Percentiles rank a stretch among this genome's conserved stretches.
Evolutionary conservation across 2,329 filamentous ascomycete species (phyloP).

Genomic region (Hypoxylon sp.): DNA sequence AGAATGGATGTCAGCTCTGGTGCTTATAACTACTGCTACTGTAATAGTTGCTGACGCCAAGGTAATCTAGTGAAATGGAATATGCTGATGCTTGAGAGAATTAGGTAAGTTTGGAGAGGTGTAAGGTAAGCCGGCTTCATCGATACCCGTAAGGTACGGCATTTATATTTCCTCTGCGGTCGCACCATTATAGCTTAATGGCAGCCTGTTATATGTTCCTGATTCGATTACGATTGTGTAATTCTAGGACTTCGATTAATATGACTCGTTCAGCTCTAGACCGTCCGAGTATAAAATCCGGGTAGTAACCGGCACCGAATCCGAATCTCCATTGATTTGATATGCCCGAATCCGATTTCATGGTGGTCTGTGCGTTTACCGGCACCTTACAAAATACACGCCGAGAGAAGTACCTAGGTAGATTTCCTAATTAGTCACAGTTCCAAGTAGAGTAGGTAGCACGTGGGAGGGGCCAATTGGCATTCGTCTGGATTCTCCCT

Average conservation of each 20-base stretch:
- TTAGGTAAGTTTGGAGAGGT: background rate
- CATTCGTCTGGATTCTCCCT: background rate
- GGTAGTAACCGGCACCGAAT: constrained; percentile 9
- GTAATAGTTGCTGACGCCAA: background rate
- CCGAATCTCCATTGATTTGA: constrained; percentile 7
- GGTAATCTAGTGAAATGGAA: background rate
- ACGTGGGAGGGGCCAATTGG: background rate
- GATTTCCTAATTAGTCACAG: background rate
- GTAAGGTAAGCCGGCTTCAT: background rate
- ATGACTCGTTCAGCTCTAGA: background rate
- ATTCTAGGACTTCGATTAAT: background rate
- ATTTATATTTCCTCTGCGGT: background rate
- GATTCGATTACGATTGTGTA: background rate
- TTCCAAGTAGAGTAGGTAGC: background rate
- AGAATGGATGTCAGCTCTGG: background rate
- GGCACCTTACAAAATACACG: no score
- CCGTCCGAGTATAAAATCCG: background rate
- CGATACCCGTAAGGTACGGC: background rate
- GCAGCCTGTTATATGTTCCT: background rate
- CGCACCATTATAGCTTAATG: background rate
- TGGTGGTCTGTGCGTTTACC: constrained; percentile 1
- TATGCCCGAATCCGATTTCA: background rate
- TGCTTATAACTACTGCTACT: background rate
- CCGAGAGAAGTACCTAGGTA: background rate
- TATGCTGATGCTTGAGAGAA: background rate